Evolutionary conservation across 306 rosid genomes (phyloP).

Genomic region (Betula pendula): DNA sequence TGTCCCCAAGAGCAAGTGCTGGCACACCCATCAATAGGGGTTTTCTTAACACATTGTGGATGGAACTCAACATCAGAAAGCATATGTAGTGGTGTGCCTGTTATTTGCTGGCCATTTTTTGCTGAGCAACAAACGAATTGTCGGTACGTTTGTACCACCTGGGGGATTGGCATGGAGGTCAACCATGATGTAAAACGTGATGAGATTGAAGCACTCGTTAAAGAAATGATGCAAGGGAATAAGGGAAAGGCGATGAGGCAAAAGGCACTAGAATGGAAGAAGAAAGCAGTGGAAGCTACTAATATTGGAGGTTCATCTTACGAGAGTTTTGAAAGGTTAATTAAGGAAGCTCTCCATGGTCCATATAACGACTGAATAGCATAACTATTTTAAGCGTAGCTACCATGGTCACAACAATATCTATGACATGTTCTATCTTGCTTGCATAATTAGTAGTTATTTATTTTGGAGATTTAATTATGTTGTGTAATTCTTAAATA

Average conservation of each 20-base stretch:
- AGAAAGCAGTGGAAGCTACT: constrained; percentile 38
- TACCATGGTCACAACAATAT: too few relatives aligned
- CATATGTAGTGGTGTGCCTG: constrained; percentile 40
- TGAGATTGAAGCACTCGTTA: constrained; percentile 33
- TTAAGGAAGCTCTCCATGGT: constrained; percentile 36
- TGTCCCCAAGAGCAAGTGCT: constrained; percentile 43
- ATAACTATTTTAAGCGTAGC: too few relatives aligned
- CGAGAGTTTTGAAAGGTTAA: constrained; percentile 35
- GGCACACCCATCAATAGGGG: constrained; percentile 43
- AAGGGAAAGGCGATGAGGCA: constrained; percentile 28
- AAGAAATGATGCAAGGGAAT: constrained; percentile 45
- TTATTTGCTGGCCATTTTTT: constrained; percentile 59
- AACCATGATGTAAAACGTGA: constrained; percentile 35
- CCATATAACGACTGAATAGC: too few relatives aligned
- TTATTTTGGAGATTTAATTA: too few relatives aligned
- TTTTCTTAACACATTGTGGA: constrained; percentile 49
- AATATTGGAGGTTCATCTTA: constrained; percentile 40
- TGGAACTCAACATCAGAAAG: constrained; percentile 53
- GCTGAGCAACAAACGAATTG: constrained; percentile 49
- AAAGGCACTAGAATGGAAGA: constrained; percentile 40
- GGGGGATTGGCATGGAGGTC: constrained; percentile 46
- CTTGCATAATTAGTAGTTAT: too few relatives aligned
- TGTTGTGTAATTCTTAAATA: too few relatives aligned
- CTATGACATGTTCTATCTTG: too few relatives aligned
- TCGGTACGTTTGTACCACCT: constrained; percentile 37